Evolutionary conservation across 1,284 basidiomycete genomes (phyloP), one percentile per base, ranked within the genome.

Genomic region (Heterobasidion occidentale): DNA sequence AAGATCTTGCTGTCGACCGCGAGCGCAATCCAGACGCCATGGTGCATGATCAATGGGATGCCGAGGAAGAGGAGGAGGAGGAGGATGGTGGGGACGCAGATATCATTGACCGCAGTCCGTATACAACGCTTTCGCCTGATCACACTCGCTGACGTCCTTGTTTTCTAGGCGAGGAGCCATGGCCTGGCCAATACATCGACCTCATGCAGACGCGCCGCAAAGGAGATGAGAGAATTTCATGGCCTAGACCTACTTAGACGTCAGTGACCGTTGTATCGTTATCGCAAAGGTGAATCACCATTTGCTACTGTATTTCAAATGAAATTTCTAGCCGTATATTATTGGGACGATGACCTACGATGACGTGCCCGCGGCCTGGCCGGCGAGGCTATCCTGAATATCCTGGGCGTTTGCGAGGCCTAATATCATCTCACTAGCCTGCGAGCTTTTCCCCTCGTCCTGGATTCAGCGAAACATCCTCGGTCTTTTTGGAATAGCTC

Each of bases 1-100:
- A 81, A 58, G 96, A 98, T 71, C 86, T 98, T 65, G 80, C 81
- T 9, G 78, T 95, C 46, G 85, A 88, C 70, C 78, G 78, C 36
- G 76, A 74, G 56, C 74, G 69, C 60, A 82, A 86, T 67, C 85
- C 82, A 2, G 71, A 70, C 46, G 77, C 71, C 35, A 77, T 77
- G n/a, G 64, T 74, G 51, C 67, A 71, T 14, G 87, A 86, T 65
- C 71, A 70, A 51, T 87, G 86, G 81, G 76, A 81, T 64, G 73
- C 74, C 27, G 76, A 82, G 42, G 65, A 66, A 42, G 71, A 71
- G 47, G 80, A 81, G 42, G 78, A 83, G 4, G 81, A 81, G 1
- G 80, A 82, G 3, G 84, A 84, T 9, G 86, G 86, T 53, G 77
- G 76, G 33, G 86, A 88, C 20, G 33, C 77, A 3, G 78, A 85